A percentile compares a stretch with the other conserved stretches of the same genome.
Conservation (phyloP, 2,329 filamentous ascomycete species). For the Chaetothyriales sp. region DNA sequence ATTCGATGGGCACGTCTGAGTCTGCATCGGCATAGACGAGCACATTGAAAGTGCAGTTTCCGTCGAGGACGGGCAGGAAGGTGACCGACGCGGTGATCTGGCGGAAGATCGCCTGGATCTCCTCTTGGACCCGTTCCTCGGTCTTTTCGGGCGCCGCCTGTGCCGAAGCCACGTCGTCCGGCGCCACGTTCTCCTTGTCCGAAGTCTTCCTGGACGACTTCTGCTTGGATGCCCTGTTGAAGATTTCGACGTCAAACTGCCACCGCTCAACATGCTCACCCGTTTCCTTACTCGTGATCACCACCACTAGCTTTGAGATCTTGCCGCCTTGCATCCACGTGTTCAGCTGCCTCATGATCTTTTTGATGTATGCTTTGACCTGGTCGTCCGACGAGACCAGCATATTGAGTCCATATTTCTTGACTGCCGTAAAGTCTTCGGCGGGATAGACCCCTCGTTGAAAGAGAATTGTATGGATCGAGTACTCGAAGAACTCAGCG, state of each 20-base stretch:
- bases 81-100: conserved; percentile 97
- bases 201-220: conserved; percentile 35
- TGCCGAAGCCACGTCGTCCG: conserved; percentile 25
- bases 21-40: conserved; percentile 95
- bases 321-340: conserved; percentile 97
- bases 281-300: conserved; percentile 93
- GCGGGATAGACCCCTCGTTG: conserved; percentile 75
- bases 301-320: conserved; percentile 91
- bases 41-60: conserved; percentile 97
- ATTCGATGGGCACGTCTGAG: conserved; percentile 91
- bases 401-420: conserved; percentile 99
- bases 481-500: conserved; percentile 73
- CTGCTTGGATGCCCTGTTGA: conserved; percentile 38
- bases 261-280: conserved; percentile 92
- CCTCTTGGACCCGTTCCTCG: conserved; percentile 82
- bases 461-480: conserved; percentile 94
- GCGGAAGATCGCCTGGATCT: conserved; percentile 92
- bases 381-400: conserved; percentile 94
- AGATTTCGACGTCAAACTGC: conserved; percentile 81
- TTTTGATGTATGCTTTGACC: conserved; percentile 97
- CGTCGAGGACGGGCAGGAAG: conserved; percentile 83
- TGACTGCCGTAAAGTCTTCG: conserved; percentile 95
- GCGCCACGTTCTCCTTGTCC: conserved; percentile 58
- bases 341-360: conserved; percentile 95
- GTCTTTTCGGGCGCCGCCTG: conserved; percentile 53